phyloP scores from a whole-genome alignment of 192 early-diverging fungal species.

The Coemansia sp. region DNA sequence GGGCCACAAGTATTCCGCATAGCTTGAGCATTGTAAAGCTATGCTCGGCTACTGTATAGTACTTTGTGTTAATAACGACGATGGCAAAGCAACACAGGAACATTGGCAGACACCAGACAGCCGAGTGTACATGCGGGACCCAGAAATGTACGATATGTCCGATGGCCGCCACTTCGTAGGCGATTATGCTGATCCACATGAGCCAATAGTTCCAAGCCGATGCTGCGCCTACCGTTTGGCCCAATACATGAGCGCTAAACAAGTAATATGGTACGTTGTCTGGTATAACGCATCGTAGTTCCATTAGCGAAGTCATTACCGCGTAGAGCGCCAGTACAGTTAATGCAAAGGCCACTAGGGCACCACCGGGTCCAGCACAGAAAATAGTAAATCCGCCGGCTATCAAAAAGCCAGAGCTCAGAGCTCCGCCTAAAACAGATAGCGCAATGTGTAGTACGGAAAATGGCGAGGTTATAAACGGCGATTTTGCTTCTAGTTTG shows the following conservation, averaged over 20 bases:
- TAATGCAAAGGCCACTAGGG: constrained; percentile 17
- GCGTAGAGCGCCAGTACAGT: constrained; percentile 11
- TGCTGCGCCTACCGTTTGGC: constrained; percentile 19
- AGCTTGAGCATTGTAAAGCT: constrained; percentile 16
- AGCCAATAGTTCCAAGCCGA: constrained; percentile 28
- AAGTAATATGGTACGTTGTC: constrained; percentile 21
- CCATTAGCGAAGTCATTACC: constrained; percentile 33
- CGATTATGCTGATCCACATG: constrained; percentile 23
- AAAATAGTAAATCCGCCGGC: constrained; percentile 22
- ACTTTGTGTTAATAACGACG: constrained; percentile 19
- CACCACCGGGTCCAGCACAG: constrained; percentile 28
- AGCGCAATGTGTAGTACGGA: background rate
- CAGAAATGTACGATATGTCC: constrained; percentile 28
- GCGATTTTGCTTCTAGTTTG: background rate
- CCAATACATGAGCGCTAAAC: constrained; percentile 20
- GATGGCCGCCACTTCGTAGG: constrained; percentile 19
- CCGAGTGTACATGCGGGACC: constrained; percentile 20
- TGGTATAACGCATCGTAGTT: constrained; percentile 22
- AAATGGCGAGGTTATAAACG: background rate
- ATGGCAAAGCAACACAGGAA: constrained; percentile 18
- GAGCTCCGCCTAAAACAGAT: constrained; percentile 7
- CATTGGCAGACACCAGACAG: constrained; percentile 22
- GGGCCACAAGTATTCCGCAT: constrained; percentile 15
- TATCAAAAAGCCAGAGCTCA: constrained; percentile 23
- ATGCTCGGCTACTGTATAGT: constrained; percentile 19